Percentiles rank a stretch among this genome's conserved stretches.
phyloP scores from a whole-genome alignment of 2,329 filamentous ascomycete genomes.

The Penicillium corylophilum region DNA sequence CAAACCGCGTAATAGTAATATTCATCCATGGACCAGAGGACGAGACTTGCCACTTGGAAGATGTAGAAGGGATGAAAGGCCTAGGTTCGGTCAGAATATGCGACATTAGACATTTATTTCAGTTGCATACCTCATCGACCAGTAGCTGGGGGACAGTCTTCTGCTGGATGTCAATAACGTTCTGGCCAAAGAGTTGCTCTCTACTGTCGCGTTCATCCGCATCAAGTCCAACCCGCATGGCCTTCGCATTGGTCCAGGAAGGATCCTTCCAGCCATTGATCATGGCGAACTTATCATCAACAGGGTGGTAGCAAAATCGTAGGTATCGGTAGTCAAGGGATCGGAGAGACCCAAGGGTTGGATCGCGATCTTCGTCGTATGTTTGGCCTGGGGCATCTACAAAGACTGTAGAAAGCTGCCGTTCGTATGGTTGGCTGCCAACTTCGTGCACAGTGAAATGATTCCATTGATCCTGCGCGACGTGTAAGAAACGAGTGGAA shows the following conservation, averaged over 20 bases:
- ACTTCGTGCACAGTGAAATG: constrained; percentile 80
- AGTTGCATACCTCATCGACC: constrained; percentile 70
- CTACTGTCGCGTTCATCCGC: constrained; percentile 82
- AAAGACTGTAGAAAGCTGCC: constrained; percentile 63
- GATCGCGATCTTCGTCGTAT: constrained; percentile 69
- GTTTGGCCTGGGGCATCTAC: constrained; percentile 53
- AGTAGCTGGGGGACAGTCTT: constrained; percentile 81
- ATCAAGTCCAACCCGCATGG: constrained; percentile 76
- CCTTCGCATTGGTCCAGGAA: constrained; percentile 74
- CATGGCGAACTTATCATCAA: constrained; percentile 83
- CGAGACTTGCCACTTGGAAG: constrained; percentile 90
- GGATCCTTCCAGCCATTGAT: constrained; percentile 94
- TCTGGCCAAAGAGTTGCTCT: constrained; percentile 83
- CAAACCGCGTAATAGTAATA: constrained; percentile 98
- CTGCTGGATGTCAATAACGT: constrained; percentile 89
- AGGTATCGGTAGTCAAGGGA: constrained; percentile 92
- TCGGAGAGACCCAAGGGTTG: constrained; percentile 70
- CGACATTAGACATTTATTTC: neutral
- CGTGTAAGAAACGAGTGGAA: constrained; percentile 18
- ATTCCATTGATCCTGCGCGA: constrained; percentile 81
- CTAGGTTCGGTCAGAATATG: constrained; percentile 40
- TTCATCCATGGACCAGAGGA: constrained; percentile 91
- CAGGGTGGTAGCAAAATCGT: constrained; percentile 84
- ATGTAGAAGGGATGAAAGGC: constrained; percentile 98
- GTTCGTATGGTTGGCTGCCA: constrained; percentile 57